Conservation (phyloP, 805 yeast species). For the Wickerhamomyces rabaulensis region DNA sequence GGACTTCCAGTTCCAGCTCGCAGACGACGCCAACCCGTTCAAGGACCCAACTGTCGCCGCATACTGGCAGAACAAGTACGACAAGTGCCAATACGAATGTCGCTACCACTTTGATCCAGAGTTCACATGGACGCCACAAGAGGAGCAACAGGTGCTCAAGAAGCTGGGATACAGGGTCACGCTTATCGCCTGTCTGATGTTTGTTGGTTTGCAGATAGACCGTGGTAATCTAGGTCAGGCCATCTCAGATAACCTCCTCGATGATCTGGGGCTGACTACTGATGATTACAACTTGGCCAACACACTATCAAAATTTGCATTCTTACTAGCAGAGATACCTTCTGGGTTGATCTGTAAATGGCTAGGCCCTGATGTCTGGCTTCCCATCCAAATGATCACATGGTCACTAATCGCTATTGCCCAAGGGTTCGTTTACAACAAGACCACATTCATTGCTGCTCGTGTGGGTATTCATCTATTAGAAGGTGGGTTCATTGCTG, state of each 20-base stretch:
- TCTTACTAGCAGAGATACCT: conserved; percentile 60
- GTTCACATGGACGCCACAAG: conserved; percentile 46
- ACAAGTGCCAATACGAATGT: conserved; percentile 46
- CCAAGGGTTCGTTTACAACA: conserved; percentile 41
- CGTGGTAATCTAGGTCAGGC: conserved; percentile 55
- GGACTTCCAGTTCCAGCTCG: background rate
- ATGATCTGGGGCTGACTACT: conserved; percentile 46
- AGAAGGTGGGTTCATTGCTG: conserved; percentile 72
- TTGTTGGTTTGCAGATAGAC: conserved; percentile 51
- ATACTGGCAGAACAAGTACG: conserved; percentile 37
- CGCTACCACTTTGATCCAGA: conserved; percentile 50
- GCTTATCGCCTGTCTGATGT: conserved; percentile 51
- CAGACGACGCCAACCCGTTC: conserved; percentile 11
- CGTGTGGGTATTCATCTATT: conserved; percentile 47
- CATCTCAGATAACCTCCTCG: conserved; percentile 48
- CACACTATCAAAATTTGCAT: conserved; percentile 33
- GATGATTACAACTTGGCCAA: conserved; percentile 54
- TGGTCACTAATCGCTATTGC: conserved; percentile 57
- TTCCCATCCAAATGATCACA: conserved; percentile 48
- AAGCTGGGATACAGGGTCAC: conserved; percentile 51
- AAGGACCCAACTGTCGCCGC: conserved; percentile 40
- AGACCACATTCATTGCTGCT: conserved; percentile 38
- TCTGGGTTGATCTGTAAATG: conserved; percentile 51
- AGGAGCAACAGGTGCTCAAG: conserved; percentile 41
- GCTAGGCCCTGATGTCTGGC: conserved; percentile 58